Evolutionary conservation across 805 yeast species (phyloP).

Genomic region (Cyberlindnera xishuangbannaensis): DNA sequence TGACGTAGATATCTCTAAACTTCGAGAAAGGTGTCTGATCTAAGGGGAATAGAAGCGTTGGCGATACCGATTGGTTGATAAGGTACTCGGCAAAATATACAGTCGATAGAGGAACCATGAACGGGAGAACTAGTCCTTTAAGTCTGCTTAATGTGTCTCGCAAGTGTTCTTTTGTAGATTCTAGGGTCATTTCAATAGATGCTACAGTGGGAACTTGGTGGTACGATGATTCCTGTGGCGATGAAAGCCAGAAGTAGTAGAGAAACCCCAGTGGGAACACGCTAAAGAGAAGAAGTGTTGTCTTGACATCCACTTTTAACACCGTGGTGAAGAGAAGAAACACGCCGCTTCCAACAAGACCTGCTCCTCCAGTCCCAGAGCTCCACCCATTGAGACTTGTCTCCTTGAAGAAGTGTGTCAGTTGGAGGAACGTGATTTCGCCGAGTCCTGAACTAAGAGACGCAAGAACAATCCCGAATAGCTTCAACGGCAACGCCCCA

Average conservation of each 20-base stretch:
- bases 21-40: constrained; percentile 61
- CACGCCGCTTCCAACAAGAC: constrained; percentile 71
- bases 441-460: constrained; percentile 87
- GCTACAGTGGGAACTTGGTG: no score
- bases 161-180: constrained; percentile 2
- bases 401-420: constrained; percentile 69
- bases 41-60: constrained; percentile 77
- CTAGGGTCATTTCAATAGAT: neutral
- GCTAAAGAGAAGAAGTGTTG: constrained; percentile 53
- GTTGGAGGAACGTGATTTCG: constrained; percentile 79
- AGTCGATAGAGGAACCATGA: constrained; percentile 75
- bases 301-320: constrained; percentile 46
- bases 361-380: constrained; percentile 96
- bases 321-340: constrained; percentile 71
- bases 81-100: constrained; percentile 85
- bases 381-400: constrained; percentile 81
- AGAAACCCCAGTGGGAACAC: constrained; percentile 50
- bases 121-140: constrained; percentile 48
- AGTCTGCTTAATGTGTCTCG: constrained; percentile 22
- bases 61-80: constrained; percentile 88
- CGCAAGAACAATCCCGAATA: constrained; percentile 73
- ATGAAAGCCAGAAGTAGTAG: constrained; percentile 27
- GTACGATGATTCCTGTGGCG: constrained; percentile 3
- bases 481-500: constrained; percentile 31
- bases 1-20: constrained; percentile 83